A percentile compares a stretch with the other conserved stretches of the same genome.
Conservation (phyloP, 805 yeast genomes). For the Suhomyces sp. region DNA sequence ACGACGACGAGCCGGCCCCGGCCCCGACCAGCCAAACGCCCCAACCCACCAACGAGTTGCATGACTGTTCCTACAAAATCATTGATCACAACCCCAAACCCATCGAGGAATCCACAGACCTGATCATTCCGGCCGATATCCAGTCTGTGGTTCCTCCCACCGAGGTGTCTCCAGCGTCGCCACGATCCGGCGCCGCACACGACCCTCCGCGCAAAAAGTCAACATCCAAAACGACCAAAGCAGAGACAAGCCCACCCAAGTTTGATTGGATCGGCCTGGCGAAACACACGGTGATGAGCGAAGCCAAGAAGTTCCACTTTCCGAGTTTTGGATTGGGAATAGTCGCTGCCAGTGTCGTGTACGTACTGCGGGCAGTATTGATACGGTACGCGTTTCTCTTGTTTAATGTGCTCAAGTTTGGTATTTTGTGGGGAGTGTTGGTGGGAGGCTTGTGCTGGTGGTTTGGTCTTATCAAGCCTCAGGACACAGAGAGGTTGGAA, state of each 20-base stretch:
- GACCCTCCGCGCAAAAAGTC: not conserved
- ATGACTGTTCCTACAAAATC: constrained; percentile 29
- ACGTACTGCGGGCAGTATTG: constrained; percentile 20
- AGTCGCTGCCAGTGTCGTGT: constrained; percentile 19
- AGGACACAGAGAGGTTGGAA: constrained; percentile 9
- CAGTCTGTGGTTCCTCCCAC: not conserved
- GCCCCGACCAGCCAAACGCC: not conserved
- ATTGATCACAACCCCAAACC: constrained; percentile 1
- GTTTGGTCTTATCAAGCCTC: constrained; percentile 23
- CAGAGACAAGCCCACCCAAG: not conserved
- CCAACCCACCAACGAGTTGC: constrained; percentile 26
- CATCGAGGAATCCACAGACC: not conserved
- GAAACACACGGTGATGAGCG: not conserved
- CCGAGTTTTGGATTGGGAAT: constrained; percentile 30
- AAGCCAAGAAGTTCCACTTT: constrained; percentile 16
- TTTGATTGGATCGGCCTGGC: not conserved
- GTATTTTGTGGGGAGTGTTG: constrained; percentile 21
- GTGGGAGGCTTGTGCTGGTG: constrained; percentile 27
- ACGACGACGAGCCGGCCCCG: constrained; percentile 5
- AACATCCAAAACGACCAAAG: not conserved
- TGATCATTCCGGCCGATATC: not conserved
- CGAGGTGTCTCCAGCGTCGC: not conserved
- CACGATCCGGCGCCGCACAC: not conserved
- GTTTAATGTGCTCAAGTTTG: constrained; percentile 20
- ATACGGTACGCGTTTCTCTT: constrained; percentile 16